A percentile compares a stretch with the other conserved stretches of the same genome.
These are phyloP conservation scores for Mucor saturninus DNA, from an alignment of 371 early-diverging fungal genomes.

Conservation along the genomic window DNA sequence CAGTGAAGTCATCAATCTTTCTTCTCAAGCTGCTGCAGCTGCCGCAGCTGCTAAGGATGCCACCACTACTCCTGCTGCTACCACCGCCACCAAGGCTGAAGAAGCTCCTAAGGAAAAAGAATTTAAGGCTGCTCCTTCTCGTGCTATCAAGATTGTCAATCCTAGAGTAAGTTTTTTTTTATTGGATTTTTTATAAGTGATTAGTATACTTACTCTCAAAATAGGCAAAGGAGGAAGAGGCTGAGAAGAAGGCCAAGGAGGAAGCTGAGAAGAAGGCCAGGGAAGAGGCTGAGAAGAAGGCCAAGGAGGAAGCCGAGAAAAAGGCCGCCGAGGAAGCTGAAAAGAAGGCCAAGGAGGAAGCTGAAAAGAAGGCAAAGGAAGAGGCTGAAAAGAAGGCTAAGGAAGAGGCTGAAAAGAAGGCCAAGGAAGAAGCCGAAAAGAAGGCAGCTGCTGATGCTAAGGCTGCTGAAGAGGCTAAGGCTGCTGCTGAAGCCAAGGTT, in stretches of 20 bases:
- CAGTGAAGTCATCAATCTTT: slow-evolving; percentile 62
- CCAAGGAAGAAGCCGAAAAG: slow-evolving; percentile 13
- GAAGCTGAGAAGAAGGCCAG: slow-evolving; percentile 48
- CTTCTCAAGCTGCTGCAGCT: slow-evolving; percentile 16
- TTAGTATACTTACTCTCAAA: too few relatives aligned
- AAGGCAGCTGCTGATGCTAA: slow-evolving; percentile 17
- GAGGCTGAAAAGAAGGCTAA: slow-evolving; percentile 38
- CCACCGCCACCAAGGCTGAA: slow-evolving; percentile 14
- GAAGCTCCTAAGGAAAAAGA: slow-evolving; percentile 41
- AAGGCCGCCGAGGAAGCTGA: slow-evolving; percentile 23
- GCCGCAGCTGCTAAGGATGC: slow-evolving; percentile 19
- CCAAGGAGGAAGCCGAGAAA: slow-evolving; percentile 35
- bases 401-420: slow-evolving; percentile 40
- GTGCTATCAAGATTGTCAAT: slow-evolving; percentile 68
- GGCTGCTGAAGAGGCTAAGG: slow-evolving; percentile 22
- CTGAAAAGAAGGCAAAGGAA: slow-evolving; percentile 40
- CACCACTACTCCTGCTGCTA: slow-evolving; percentile 17
- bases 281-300: slow-evolving; percentile 50
- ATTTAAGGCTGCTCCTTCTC: slow-evolving; percentile 45
- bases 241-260: slow-evolving; percentile 47
- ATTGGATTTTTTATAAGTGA: neutral
- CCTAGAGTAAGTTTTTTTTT: slow-evolving; percentile 45
- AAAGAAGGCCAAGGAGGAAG: slow-evolving; percentile 31
- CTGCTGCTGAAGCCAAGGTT: slow-evolving; percentile 20
- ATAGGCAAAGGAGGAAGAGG: slow-evolving; percentile 51